Base-by-base conservation (phyloP, 106 monocot genomes). In the Dioscorea zingiberensis region DNA sequence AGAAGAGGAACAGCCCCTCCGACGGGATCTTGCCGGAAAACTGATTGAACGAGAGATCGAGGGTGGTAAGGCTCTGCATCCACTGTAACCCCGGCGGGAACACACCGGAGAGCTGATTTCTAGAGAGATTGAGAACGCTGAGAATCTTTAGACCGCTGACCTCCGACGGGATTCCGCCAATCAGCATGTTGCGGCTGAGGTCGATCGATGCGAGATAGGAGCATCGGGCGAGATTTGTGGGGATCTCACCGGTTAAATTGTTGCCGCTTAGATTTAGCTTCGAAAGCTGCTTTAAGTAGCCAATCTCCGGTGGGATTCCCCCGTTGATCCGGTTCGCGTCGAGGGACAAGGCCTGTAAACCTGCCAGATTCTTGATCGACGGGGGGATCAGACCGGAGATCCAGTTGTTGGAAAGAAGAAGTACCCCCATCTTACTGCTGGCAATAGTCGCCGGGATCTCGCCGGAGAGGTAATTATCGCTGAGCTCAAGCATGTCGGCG, bases 41-140 rank as follows among this genome's bases (percentile, higher is more conserved):
- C 48, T 74, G 65, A 68, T 94, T 94, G 73, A 66, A 87, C 15
- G 94, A 94, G 44, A 94, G 84, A 18, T 94, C 94, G 24, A 94
- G 77, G 15, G 66, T 71, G 1, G 87, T 90, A 54, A 94, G 64
- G 75, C 90, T 90, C 78, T 58, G 69, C 94, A 94, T 90, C 48
- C 67, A 58, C 64, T 79, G 74, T 16, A 94, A 77, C 25, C 76
- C 71, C 21, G 17, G 18, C 7, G 94, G 90, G 14, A 90, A 84
- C 47, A 59, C 80, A 27, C 90, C 87, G 27, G 58, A 44, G 25
- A 94, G 55, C 3, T 24, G 29, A 65, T 90, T 94, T 25, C 81
- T 46, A 0, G 94, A 94, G n/a, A 94, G 55, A 30, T 90, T 94
- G 2, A 94, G 78, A 2, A 84, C 87, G 73, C 78, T 81, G 48